Base-by-base conservation (phyloP, 306 rosid genomes). In the Citrullus mucosospermus region DNA sequence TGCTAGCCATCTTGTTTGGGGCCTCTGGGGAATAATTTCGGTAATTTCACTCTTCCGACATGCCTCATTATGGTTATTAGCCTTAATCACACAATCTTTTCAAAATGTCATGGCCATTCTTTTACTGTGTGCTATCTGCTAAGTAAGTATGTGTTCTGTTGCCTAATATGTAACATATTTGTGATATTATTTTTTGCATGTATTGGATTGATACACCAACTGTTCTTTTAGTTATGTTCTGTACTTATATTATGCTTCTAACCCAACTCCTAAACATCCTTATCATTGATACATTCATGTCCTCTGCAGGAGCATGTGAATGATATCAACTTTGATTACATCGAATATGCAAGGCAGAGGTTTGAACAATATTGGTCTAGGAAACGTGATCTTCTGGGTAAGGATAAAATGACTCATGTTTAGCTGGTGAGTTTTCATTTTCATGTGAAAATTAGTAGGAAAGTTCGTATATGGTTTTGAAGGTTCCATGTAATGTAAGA, bases 21-120 rank as follows among this genome's bases (percentile, higher is more conserved):
- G 95, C 61, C 2, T 91, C 41, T 93, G 96, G 98, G 98, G 95
- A 79, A 80, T 93, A 57, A 83, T 93, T 80, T 93, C 98, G 89
- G 96, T 93, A 91, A 43, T 41, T 28, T 28, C 38, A 6, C 10
- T 20, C 57, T 55, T 62, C 57, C 0, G 0, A 34, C 30, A 44
- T 16, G 57, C 8, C 20, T 53, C 57, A 61, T 5, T 9, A 5
- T 62, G 2, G 41, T 62, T 25, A 9, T 36, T 18, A 9, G 74
- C 54, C 54, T 66, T 34, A 66, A 2, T 18, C 46, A 4, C 30
- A 36, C 16, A 0, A 9, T 68, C 9, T 41, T 41, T 41, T 41
- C 12, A 9, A 39, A 9, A 41, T 9, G 28, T 67, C 10, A 41
- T n/a, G 7, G 28, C 14, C 18, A 3, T 43, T 36, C 46, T 69